Evolutionary conservation across 176 grass and related monocot species (phyloP), one percentile per base, ranked within the genome.

Genomic region (Dendrocalamus sinicus): DNA sequence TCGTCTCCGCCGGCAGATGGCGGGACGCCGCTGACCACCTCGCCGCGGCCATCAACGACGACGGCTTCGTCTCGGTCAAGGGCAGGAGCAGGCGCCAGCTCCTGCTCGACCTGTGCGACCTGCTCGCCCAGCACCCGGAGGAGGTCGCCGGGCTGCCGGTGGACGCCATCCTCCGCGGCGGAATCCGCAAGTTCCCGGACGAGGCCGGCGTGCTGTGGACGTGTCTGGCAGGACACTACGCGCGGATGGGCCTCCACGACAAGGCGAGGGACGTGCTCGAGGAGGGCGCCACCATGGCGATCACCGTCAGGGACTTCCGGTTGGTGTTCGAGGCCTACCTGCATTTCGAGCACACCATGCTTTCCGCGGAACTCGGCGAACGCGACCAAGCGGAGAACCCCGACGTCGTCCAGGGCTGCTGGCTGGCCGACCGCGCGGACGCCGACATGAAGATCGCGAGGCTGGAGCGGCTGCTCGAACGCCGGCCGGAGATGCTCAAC

Each of bases 261-360:
- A 93, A 90, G 89, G 91, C 91, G 0, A 88, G 91, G 22, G 89
- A 93, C 59, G 82, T 96, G 65, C 90, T 96, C 11, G 94, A 93
- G 89, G 89, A 93, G 76, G 85, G 83, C 28, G 13, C 79, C 3
- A 50, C 73, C 51, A 85, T 87, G 3, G 86, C 78, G 53, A 64
- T 39, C 39, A 88, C 85, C 1, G 92, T 92, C 14, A 87, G 81
- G 63, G 89, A 93, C 51, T 93, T 96, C 41, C 79, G 87, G 2
- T 75, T 86, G 20, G 82, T 91, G 51, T 93, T 93, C 55, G 94
- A 96, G 45, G 85, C 91, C 4, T 93, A 96, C 88, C 73, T 90
- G 8, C 94, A 96, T 12, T 83, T 96, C 32, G 86, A 93, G 83
- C 91, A 93, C 77, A 87, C 86, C 35, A 64, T 86, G 11, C 63